Conservation (phyloP, 2,329 filamentous ascomycete genomes). For the Colletotrichum sp. region DNA sequence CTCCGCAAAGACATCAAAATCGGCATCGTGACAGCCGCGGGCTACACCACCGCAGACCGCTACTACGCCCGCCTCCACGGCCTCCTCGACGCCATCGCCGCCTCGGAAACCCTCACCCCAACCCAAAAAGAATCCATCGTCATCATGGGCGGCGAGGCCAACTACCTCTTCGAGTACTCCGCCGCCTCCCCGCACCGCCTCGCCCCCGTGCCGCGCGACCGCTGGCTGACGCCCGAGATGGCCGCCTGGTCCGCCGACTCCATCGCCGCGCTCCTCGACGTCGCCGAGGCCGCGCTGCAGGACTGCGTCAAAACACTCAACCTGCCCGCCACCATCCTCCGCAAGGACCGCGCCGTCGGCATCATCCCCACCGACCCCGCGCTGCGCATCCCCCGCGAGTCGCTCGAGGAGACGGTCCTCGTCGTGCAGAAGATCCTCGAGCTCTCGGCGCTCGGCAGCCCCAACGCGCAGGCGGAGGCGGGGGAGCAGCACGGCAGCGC, state of each 20-base stretch:
- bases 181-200: slow-evolving; percentile 70
- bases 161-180: slow-evolving; percentile 89
- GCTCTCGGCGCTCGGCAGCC: slow-evolving; percentile 61
- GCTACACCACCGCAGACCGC: slow-evolving; percentile 84
- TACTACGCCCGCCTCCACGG: slow-evolving; percentile 91
- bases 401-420: slow-evolving; percentile 93
- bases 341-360: slow-evolving; percentile 88
- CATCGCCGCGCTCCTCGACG: slow-evolving; percentile 82
- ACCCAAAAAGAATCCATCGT: slow-evolving; percentile 79
- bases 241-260: slow-evolving; percentile 75
- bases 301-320: slow-evolving; percentile 83
- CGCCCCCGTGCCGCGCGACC: slow-evolving; percentile 65
- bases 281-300: slow-evolving; percentile 82
- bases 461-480: slow-evolving; percentile 28
- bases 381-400: slow-evolving; percentile 80
- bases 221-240: slow-evolving; percentile 84
- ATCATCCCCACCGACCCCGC: slow-evolving; percentile 70
- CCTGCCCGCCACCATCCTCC: slow-evolving; percentile 79
- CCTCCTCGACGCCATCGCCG: slow-evolving; percentile 78
- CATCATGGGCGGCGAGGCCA: slow-evolving; percentile 94
- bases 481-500: not conserved
- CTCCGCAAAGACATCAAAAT: slow-evolving; percentile 81
- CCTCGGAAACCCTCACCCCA: slow-evolving; percentile 61
- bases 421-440: slow-evolving; percentile 94
- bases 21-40: slow-evolving; percentile 95